Evolutionary conservation across 2,329 filamentous ascomycete genomes (phyloP), one percentile per base, ranked within the genome.

Genomic region (Botrytis fabae): DNA sequence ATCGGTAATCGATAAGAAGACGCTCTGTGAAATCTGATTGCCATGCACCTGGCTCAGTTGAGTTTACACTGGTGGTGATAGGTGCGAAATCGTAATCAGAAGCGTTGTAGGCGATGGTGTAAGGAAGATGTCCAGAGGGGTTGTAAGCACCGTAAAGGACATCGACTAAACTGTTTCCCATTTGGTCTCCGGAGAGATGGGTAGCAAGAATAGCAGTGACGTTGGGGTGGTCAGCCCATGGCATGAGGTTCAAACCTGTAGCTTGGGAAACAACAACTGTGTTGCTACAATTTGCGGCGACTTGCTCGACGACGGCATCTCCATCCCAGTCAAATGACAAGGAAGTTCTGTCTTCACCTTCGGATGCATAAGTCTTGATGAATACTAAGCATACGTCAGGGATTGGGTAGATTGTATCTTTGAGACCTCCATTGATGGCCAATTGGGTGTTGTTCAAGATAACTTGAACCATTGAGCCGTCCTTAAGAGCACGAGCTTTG

Each of bases 211-310:
- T 87, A 22, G 88, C 89, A 4, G 87, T 89, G 40, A 91, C 85
- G 78, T 91, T 91, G 10, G 84, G 83, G 78, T 88, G 84, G n/a
- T 87, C 81, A 73, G 86, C 85, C 82, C 85, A 90, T 1, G 87
- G 83, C 28, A 89, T 86, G 16, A 87, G 88, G 82, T 93, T 91
- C 73, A 92, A 86, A 0, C 90, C 90, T 0, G 88, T 87, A 64
- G 90, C 90, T 80, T 92, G 89, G 6, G 91, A 84, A 64, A 93
- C 85, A 12, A 93, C 89, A 60, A 93, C 85, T 16, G 90, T 92
- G 83, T 92, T 91, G 22, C 74, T 69, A 57, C 76, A 79, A 10
- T 59, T 82, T 69, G 90, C 79, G 10, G 85, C 83, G 61, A 93
- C 89, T 69, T 80, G 75, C 2, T 75, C 75, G 4, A 76, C 74